phyloP scores from a whole-genome alignment of 2,329 filamentous ascomycete genomes.

The Ceratocystis alfenasii region DNA sequence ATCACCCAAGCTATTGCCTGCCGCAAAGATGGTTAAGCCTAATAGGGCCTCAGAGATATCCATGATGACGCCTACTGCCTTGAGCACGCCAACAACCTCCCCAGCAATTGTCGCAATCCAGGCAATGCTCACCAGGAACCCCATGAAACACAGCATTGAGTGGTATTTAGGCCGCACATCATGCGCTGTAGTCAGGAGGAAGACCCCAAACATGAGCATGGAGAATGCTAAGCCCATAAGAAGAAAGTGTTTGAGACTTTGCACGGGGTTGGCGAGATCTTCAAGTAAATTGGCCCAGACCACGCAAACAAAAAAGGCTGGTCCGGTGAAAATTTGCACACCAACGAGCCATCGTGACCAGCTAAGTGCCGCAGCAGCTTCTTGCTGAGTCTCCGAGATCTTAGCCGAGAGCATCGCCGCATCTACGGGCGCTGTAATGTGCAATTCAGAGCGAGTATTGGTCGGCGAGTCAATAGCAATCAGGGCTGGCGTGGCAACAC shows the following conservation, averaged over 20 bases:
- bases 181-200: slow-evolving; percentile 58
- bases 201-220: slow-evolving; percentile 49
- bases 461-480: slow-evolving; percentile 26
- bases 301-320: slow-evolving; percentile 67
- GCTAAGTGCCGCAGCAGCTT: slow-evolving; percentile 36
- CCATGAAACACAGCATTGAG: slow-evolving; percentile 70
- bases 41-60: slow-evolving; percentile 91
- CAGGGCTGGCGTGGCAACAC: slow-evolving; percentile 28
- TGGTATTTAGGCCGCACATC: slow-evolving; percentile 60
- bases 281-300: slow-evolving; percentile 57
- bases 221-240: slow-evolving; percentile 59
- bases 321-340: slow-evolving; percentile 75
- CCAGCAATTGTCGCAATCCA: slow-evolving; percentile 96
- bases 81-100: slow-evolving; percentile 89
- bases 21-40: slow-evolving; percentile 88
- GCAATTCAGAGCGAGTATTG: slow-evolving; percentile 20
- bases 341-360: slow-evolving; percentile 91
- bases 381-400: slow-evolving; percentile 16
- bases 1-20: slow-evolving; percentile 90
- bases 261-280: slow-evolving; percentile 42
- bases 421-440: slow-evolving; percentile 11
- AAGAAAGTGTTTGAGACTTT: slow-evolving; percentile 43
- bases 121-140: slow-evolving; percentile 80
- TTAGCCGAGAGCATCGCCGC: slow-evolving; percentile 13
- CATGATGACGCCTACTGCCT: slow-evolving; percentile 81